Base-by-base conservation (phyloP, 1,284 basidiomycete genomes). In the Somion occarium region DNA sequence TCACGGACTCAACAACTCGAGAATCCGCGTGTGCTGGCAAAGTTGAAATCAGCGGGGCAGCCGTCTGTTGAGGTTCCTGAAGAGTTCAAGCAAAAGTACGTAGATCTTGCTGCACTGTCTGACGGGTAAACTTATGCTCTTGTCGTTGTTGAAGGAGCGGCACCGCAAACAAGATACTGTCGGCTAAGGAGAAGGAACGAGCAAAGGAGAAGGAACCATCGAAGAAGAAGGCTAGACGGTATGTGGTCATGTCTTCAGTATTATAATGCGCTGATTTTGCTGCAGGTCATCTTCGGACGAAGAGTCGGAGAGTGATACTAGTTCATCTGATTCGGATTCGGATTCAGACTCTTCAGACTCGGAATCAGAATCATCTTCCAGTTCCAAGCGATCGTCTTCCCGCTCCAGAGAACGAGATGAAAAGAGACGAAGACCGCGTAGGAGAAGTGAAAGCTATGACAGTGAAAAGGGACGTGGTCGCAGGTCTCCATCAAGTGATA, bases 41-140 rank as follows among this genome's bases (percentile, higher is more conserved):
- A 88, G 63, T 65, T 85, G 39, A 85, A 81, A 64, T 70, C 73
- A 0, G 79, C 80, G 1, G 82, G 82, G 12, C 82, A 83, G 53
- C 85, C 88, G 3, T 81, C 80, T 5, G 79, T 85, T 0, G 86
- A 88, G 57, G 80, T 90, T 11, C 88, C 88, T 4, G 88, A 89
- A 54, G 88, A 91, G 64, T 89, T 91, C 67, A 88, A 82, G 73
- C 79, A 69, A 56, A 85, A 85, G 88, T 89, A 52, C 38, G 78
- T 73, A 34, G 44, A 38, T 13, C 13, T n/a, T 53, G 20, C 34
- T 37, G 12, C 51, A 22, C 37, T 15, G 3, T 23, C 19, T 7
- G 3, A 34, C 30, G 15, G n/a, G n/a, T n/a, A n/a, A n/a, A n/a
- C n/a, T n/a, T n/a, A n/a, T n/a, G n/a, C 38, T 26, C 44, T 38